These are phyloP conservation scores for Ophiostoma sp. DNA, from an alignment of 2,329 filamentous ascomycete genomes.

Conservation along the genomic window DNA sequence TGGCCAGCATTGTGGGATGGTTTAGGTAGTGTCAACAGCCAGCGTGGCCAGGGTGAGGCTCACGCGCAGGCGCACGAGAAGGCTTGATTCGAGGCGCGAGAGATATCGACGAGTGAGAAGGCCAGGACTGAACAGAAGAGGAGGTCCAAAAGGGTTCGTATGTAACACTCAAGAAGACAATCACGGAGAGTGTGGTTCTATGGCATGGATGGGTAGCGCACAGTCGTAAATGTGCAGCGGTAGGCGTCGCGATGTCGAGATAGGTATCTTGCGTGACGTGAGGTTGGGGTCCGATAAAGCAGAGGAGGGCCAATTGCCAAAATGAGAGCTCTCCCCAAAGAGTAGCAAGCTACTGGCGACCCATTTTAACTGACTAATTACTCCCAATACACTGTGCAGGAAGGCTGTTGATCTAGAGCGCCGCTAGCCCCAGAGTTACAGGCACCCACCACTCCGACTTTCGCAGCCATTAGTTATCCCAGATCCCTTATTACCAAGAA, in stretches of 20 bases:
- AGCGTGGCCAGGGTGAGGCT: conserved; percentile 6
- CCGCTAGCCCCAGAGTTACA: conserved; percentile 6
- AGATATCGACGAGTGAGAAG: background rate
- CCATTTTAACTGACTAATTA: background rate
- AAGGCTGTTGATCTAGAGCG: background rate
- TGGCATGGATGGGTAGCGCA: background rate
- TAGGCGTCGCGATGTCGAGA: background rate
- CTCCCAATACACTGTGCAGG: background rate
- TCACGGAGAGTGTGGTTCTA: background rate
- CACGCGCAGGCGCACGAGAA: background rate
- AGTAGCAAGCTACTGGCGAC: background rate
- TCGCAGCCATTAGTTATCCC: background rate
- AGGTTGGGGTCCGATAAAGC: background rate
- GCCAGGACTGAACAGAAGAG: background rate
- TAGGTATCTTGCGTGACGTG: background rate
- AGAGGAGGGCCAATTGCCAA: background rate
- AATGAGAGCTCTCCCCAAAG: conserved; percentile 3
- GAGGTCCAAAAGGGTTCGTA: background rate
- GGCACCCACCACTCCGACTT: conserved; percentile 6
- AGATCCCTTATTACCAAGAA: background rate
- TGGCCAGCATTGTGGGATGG: conserved; percentile 39
- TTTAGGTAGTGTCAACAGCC: background rate
- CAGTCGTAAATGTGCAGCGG: background rate
- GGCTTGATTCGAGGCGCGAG: background rate
- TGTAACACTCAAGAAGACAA: background rate